Evolutionary conservation across 371 early-diverging fungal genomes (phyloP), one percentile per base, ranked within the genome.

Genomic region (Mortierella polycephala): DNA sequence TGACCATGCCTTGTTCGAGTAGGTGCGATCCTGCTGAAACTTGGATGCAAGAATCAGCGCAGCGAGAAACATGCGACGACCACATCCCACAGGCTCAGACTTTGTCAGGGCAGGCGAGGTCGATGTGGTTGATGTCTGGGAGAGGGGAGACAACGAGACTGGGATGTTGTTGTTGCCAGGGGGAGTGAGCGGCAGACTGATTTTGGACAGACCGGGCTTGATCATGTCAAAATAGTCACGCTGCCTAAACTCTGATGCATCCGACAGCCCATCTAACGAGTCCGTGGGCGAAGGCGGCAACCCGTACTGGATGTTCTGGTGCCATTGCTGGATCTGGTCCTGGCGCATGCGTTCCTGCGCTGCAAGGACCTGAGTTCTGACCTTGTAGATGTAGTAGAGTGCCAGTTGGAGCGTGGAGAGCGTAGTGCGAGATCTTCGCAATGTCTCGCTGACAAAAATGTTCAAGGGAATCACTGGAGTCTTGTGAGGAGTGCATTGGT

Each of bases 1-100:
- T 60, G 90, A 88, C 95, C 94, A 94, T 23, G 93, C 92, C 53
- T 86, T 87, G 85, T 93, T 94, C 37, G 93, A 91, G 82, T 91
- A 94, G 46, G 94, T 90, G 62, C 89, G 87, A 83, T 94, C 95
- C 67, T 88, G 88, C 69, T 93, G 87, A 66, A 90, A 94, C 74
- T 94, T 94, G 57, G 92, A 91, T 9, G 94, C 94, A 64, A 89
- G 85, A 55, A 94, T 91, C 51, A 94, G 69, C 10, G 93, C 90
- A 44, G 93, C 93, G 18, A 93, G 82, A 74, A 93, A 94, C 92
- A 94, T 93, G 61, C 94, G 92, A 39, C 93, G 86, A 3, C 93
- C 93, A 65, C 94, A 93, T 44, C 79, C 83, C 13, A 87, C 84
- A 1, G 83, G 84, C 47, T 87, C 83, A 23, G 77, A 71, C 62